These are phyloP conservation scores for Hyaloperonospora arabidopsidis DNA, from an alignment of 352 stramenopile genomes.

Conservation along the genomic window DNA sequence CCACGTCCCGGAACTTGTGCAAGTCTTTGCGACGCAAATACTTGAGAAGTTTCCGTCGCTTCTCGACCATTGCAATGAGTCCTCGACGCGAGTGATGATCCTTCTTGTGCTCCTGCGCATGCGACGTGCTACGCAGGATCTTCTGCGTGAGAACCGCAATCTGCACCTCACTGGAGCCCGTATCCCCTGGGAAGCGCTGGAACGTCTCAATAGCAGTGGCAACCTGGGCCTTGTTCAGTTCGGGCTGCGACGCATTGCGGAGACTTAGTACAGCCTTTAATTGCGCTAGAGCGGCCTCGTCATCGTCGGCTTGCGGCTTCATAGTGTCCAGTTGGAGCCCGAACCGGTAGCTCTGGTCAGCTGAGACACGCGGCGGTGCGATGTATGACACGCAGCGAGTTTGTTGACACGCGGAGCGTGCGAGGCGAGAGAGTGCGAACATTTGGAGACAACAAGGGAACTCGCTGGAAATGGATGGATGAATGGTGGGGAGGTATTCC, in stretches of 20 bases:
- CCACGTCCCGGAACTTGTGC: conserved; percentile 70
- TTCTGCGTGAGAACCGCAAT: conserved; percentile 82
- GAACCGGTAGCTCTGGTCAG: conserved; percentile 54
- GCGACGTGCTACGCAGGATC: conserved; percentile 67
- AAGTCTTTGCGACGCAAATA: conserved; percentile 79
- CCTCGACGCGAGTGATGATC: conserved; percentile 82
- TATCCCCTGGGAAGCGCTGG: conserved; percentile 81
- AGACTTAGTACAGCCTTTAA: conserved; percentile 69
- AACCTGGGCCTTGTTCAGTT: conserved; percentile 79
- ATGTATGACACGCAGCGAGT: conserved; percentile 51
- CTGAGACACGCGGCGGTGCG: conserved; percentile 46
- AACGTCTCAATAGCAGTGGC: conserved; percentile 76
- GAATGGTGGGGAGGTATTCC: no score
- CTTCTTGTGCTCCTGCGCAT: conserved; percentile 78
- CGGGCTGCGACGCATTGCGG: conserved; percentile 68
- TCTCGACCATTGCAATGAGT: conserved; percentile 80
- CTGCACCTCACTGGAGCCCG: conserved; percentile 80
- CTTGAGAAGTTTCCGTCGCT: conserved; percentile 80
- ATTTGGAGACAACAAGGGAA: conserved; percentile 14
- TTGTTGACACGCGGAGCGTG: conserved; percentile 11
- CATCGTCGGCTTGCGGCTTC: conserved; percentile 33
- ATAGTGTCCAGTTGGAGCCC: conserved; percentile 48
- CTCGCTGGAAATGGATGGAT: no score
- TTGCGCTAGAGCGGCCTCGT: conserved; percentile 38
- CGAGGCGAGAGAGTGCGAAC: conserved; percentile 39